Conservation (phyloP, 768 basidiomycete species). For the Leccinum boreale region DNA sequence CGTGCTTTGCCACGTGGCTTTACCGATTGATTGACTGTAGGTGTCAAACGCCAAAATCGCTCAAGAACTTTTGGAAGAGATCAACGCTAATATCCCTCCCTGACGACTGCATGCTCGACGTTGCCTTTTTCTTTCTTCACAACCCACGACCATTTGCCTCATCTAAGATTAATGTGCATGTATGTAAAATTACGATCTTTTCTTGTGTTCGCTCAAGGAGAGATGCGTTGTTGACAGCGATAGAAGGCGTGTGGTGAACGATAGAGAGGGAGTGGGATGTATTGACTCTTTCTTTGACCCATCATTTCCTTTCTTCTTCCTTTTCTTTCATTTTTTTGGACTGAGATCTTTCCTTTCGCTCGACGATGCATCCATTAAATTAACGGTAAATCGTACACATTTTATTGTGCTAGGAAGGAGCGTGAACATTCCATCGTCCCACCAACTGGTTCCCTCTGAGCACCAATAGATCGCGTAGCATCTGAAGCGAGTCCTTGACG, state of each 20-base stretch:
- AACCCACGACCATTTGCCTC: constrained; percentile 20
- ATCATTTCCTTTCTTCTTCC: background rate
- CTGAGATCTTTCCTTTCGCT: background rate
- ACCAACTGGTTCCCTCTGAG: constrained; percentile 77
- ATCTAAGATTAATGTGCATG: constrained; percentile 34
- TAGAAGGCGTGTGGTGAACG: constrained; percentile 19
- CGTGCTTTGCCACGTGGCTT: background rate
- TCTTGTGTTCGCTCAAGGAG: constrained; percentile 28
- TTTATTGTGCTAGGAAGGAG: constrained; percentile 13
- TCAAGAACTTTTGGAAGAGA: constrained; percentile 59
- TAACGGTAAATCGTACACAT: constrained; percentile 25
- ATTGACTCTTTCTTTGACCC: background rate
- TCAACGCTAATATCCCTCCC: constrained; percentile 41
- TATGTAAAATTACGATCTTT: constrained; percentile 31
- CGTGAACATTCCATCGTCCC: constrained; percentile 64
- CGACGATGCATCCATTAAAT: constrained; percentile 23
- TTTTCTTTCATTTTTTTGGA: constrained; percentile 12
- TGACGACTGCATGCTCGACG: constrained; percentile 12
- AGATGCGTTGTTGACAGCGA: constrained; percentile 19
- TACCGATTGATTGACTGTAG: constrained; percentile 31
- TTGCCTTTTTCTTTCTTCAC: constrained; percentile 8
- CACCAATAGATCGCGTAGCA: constrained; percentile 84
- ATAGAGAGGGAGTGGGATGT: constrained; percentile 11
- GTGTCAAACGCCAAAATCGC: constrained; percentile 70
- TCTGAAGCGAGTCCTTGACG: constrained; percentile 79